These are phyloP conservation scores for Fraxinus baroniana DNA, from an alignment of 305 asterid genomes.

Conservation along the genomic window DNA sequence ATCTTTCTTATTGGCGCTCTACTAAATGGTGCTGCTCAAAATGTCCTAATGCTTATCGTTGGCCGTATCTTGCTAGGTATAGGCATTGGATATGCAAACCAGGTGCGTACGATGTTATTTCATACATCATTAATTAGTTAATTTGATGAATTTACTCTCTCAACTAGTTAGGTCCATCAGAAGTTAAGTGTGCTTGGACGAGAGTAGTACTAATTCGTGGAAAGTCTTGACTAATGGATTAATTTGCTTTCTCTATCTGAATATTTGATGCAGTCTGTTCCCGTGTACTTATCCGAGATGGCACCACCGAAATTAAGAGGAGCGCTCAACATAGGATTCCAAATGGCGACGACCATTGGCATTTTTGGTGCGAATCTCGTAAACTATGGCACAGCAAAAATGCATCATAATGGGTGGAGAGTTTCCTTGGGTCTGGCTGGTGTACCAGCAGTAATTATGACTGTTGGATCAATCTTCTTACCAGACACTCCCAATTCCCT, in stretches of 20 bases:
- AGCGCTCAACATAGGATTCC: conserved; percentile 63
- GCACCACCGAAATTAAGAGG: conserved; percentile 68
- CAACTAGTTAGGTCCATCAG: background rate
- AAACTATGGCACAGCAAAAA: conserved; percentile 50
- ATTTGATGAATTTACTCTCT: background rate
- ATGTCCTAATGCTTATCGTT: conserved; percentile 52
- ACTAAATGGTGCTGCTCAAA: conserved; percentile 49
- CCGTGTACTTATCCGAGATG: conserved; percentile 72
- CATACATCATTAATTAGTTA: background rate
- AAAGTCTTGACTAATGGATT: background rate
- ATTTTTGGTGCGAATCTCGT: conserved; percentile 50
- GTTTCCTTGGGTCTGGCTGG: conserved; percentile 54
- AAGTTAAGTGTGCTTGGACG: background rate
- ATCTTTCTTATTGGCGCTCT: conserved; percentile 43
- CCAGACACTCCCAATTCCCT: conserved; percentile 76
- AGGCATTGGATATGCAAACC: conserved; percentile 69
- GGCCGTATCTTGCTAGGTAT: conserved; percentile 69
- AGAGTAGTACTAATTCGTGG: background rate
- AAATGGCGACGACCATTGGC: conserved; percentile 64
- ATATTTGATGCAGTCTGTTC: conserved; percentile 42
- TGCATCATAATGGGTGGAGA: conserved; percentile 63
- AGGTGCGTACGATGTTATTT: conserved; percentile 13
- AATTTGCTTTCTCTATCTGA: background rate
- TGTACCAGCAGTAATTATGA: conserved; percentile 64
- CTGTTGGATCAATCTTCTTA: conserved; percentile 42